Conservation (phyloP, 2,329 filamentous ascomycete genomes). For the Fusarium sp. region DNA sequence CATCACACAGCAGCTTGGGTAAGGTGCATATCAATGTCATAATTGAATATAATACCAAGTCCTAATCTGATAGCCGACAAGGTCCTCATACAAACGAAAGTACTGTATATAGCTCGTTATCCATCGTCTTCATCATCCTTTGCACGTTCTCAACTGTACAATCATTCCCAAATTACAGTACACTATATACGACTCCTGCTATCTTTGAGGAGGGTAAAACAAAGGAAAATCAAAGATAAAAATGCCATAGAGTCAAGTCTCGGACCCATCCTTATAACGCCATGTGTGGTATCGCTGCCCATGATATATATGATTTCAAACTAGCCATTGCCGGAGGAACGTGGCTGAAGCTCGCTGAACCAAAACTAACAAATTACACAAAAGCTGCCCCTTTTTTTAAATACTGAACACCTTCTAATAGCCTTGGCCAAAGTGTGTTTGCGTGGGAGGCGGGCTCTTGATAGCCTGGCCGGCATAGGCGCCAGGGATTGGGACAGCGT, state of each 20-base stretch:
- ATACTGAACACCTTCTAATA: slow-evolving; percentile 19
- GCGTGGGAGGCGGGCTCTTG: slow-evolving; percentile 61
- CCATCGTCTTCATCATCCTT: slow-evolving; percentile 21
- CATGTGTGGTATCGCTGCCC: slow-evolving; percentile 37
- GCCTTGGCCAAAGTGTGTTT: slow-evolving; percentile 56
- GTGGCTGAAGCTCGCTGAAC: slow-evolving; percentile 16
- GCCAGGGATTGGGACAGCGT: slow-evolving; percentile 86
- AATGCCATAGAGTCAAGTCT: slow-evolving; percentile 26
- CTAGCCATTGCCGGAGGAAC: slow-evolving; percentile 11
- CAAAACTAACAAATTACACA: slow-evolving; percentile 25
- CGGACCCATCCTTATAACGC: slow-evolving; percentile 27
- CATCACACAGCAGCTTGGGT: background rate
- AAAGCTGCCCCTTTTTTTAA: background rate
- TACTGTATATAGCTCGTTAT: slow-evolving; percentile 25
- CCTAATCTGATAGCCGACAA: slow-evolving; percentile 11
- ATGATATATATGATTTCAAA: slow-evolving; percentile 19
- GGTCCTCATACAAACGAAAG: slow-evolving; percentile 39
- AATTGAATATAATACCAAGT: slow-evolving; percentile 18
- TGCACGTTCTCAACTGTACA: slow-evolving; percentile 17
- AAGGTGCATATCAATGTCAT: slow-evolving; percentile 21
- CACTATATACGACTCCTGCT: slow-evolving; percentile 22
- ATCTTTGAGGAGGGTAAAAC: slow-evolving; percentile 16
- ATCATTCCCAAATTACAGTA: slow-evolving; percentile 21
- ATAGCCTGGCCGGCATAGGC: slow-evolving; percentile 74
- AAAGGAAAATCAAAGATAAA: slow-evolving; percentile 24